Evolutionary conservation across 1,284 basidiomycete genomes (phyloP).

Genomic region (Agaricales sp.): DNA sequence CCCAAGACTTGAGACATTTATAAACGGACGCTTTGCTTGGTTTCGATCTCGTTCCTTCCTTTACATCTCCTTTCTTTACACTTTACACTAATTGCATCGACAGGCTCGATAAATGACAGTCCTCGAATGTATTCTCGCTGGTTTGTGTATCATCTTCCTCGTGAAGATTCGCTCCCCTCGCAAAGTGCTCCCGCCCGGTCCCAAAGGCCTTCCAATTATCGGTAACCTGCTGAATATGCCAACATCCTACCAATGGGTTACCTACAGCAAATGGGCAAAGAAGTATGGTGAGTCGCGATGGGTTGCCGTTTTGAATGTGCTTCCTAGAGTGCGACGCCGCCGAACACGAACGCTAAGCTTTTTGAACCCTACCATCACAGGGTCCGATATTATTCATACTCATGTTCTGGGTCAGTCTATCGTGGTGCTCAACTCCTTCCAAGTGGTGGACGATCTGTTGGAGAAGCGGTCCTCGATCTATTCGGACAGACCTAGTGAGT

Average conservation of each 20-base stretch:
- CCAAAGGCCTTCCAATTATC: not conserved
- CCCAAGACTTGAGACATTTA: too few species aligned
- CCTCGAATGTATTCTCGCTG: not conserved
- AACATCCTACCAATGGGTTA: not conserved
- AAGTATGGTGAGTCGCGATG: not conserved
- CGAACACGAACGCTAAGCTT: not conserved
- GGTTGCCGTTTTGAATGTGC: too few species aligned
- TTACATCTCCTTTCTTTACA: not conserved
- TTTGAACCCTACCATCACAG: not conserved
- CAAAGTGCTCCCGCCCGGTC: not conserved
- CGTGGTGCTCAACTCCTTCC: constrained; percentile 46
- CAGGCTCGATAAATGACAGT: not conserved
- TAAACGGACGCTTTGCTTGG: too few species aligned
- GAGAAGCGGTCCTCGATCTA: constrained; percentile 62
- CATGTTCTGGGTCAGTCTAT: constrained; percentile 45
- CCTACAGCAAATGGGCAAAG: not conserved
- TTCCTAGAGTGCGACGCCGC: too few species aligned
- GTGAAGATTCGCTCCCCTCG: not conserved
- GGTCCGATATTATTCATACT: not conserved
- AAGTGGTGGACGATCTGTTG: constrained; percentile 46
- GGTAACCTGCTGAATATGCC: not conserved
- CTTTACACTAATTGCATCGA: not conserved
- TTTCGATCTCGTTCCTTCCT: too few species aligned
- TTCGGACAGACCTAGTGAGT: constrained; percentile 46
- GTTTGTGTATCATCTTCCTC: not conserved